Conservation (phyloP, 129 eudicot species). For the Flaveria linearis region DNA sequence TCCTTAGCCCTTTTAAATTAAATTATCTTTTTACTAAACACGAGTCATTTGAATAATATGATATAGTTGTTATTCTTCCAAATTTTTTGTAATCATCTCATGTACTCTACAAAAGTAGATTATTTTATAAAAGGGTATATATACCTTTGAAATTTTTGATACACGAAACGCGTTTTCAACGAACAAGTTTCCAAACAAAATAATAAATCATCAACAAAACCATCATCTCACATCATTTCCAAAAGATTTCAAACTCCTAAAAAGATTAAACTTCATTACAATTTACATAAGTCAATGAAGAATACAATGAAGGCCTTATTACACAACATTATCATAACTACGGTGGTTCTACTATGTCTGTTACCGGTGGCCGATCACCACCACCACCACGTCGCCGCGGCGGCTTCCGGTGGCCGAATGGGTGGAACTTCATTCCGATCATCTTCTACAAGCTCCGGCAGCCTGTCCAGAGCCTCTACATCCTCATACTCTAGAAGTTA, state of each 20-base stretch:
- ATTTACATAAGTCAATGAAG: neutral
- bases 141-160: no score
- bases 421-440: neutral
- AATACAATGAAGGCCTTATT: neutral
- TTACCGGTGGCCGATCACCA: conserved; percentile 1
- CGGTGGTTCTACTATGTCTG: neutral
- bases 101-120: no score
- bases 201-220: neutral
- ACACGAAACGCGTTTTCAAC: no score
- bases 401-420: conserved; percentile 10
- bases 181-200: neutral
- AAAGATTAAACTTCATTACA: no score
- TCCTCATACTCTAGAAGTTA: neutral
- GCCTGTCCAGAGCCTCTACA: neutral
- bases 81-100: no score
- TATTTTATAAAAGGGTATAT: no score
- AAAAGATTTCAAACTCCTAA: no score
- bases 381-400: neutral
- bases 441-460: neutral
- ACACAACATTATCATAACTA: neutral
- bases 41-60: no score
- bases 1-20: no score
- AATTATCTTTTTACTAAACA: no score
- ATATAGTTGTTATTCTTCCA: no score
- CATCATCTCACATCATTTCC: neutral